Evolutionary conservation across 768 basidiomycete genomes (phyloP).

Genomic region (button mushroom (Agaricus bisporus)): DNA sequence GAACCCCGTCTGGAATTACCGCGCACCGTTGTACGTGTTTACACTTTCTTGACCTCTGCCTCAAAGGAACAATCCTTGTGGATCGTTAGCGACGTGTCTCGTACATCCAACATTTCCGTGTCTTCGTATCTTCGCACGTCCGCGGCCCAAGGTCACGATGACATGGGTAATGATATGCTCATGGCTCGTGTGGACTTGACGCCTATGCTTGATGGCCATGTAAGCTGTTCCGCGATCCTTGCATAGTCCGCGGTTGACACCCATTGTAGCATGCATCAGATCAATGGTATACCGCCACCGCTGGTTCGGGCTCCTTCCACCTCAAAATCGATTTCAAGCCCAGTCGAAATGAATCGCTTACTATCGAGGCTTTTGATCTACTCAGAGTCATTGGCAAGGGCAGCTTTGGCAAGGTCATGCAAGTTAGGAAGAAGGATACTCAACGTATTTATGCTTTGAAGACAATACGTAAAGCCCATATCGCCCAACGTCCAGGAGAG

Average conservation of each 20-base stretch:
- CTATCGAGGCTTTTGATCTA: conserved; percentile 95
- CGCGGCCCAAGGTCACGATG: conserved; percentile 69
- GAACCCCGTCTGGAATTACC: conserved; percentile 92
- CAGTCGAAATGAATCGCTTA: conserved; percentile 72
- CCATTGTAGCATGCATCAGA: conserved; percentile 67
- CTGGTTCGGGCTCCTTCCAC: conserved; percentile 88
- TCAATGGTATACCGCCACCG: conserved; percentile 83
- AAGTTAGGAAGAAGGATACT: conserved; percentile 98
- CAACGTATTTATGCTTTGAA: conserved; percentile 96
- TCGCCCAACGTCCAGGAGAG: conserved; percentile 92
- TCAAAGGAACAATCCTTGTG: neutral
- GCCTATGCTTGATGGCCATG: conserved; percentile 75
- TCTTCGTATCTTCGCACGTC: conserved; percentile 88
- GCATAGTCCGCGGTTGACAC: neutral
- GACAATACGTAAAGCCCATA: conserved; percentile 97
- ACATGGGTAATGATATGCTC: conserved; percentile 96
- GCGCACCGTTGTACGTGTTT: conserved; percentile 81
- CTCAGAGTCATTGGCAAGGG: conserved; percentile 98
- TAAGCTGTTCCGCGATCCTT: conserved; percentile 23
- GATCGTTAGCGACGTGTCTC: conserved; percentile 78
- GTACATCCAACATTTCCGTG: conserved; percentile 87
- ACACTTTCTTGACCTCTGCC: neutral
- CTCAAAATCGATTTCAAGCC: conserved; percentile 95
- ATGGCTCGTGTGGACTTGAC: conserved; percentile 90
- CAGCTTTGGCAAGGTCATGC: conserved; percentile 98